A percentile compares a stretch with the other conserved stretches of the same genome.
Conservation (phyloP, 768 basidiomycete species). For the Chalciporus piperatus region DNA sequence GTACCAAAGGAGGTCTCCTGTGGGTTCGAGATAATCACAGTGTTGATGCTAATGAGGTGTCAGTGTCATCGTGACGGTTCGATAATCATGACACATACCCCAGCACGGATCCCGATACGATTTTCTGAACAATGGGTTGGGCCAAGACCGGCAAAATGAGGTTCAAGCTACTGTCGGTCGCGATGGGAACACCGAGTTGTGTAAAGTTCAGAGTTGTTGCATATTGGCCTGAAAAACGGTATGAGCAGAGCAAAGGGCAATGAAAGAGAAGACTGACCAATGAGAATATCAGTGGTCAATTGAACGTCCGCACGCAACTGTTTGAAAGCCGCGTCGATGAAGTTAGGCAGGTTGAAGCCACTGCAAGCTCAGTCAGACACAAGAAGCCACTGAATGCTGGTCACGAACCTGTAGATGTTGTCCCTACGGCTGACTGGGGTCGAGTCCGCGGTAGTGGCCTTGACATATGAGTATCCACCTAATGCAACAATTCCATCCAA, state of each 20-base stretch:
- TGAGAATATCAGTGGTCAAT: slow-evolving; percentile 51
- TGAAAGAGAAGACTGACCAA: slow-evolving; percentile 38
- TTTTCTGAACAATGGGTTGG: slow-evolving; percentile 69
- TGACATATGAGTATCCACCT: slow-evolving; percentile 63
- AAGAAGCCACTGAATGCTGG: neutral
- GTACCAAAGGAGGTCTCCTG: slow-evolving; percentile 56
- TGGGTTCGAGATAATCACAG: slow-evolving; percentile 59
- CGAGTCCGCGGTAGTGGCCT: slow-evolving; percentile 33
- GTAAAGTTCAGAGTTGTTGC: slow-evolving; percentile 58
- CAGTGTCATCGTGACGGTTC: neutral
- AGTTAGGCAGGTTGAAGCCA: slow-evolving; percentile 60
- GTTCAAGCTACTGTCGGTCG: slow-evolving; percentile 60
- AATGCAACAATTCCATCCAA: slow-evolving; percentile 64
- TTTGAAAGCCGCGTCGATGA: slow-evolving; percentile 65
- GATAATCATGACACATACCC: slow-evolving; percentile 36
- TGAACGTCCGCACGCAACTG: slow-evolving; percentile 60
- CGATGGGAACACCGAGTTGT: slow-evolving; percentile 52
- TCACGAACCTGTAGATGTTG: slow-evolving; percentile 52
- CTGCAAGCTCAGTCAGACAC: slow-evolving; percentile 29
- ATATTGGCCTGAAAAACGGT: slow-evolving; percentile 51
- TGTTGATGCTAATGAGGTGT: slow-evolving; percentile 44
- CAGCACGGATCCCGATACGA: slow-evolving; percentile 56
- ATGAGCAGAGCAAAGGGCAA: slow-evolving; percentile 1
- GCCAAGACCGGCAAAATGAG: slow-evolving; percentile 69
- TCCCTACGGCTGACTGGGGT: slow-evolving; percentile 34